phyloP scores from a whole-genome alignment of 2,329 filamentous ascomycete species.

The Hortaea sp. region DNA sequence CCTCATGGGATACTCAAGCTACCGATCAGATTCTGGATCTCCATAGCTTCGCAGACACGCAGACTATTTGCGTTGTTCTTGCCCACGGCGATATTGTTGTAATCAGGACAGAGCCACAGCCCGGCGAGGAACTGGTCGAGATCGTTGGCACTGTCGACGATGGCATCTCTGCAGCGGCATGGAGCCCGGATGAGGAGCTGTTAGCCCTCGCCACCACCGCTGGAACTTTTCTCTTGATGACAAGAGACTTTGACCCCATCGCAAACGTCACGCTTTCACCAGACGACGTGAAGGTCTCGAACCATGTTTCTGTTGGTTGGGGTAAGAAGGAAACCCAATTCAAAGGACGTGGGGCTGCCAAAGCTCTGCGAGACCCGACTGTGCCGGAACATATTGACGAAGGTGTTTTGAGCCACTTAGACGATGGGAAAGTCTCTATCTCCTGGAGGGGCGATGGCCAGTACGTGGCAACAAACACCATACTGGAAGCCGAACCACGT shows the following conservation, averaged over 20 bases:
- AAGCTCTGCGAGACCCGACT: constrained; percentile 81
- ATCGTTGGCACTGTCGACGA: constrained; percentile 91
- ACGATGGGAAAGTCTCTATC: constrained; percentile 62
- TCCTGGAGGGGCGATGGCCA: constrained; percentile 94
- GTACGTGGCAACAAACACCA: constrained; percentile 74
- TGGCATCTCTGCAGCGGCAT: constrained; percentile 78
- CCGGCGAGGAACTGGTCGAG: constrained; percentile 71
- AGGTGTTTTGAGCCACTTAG: constrained; percentile 62
- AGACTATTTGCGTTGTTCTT: constrained; percentile 70
- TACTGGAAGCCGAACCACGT: constrained; percentile 57
- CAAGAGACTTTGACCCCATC: constrained; percentile 75
- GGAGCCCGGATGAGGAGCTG: constrained; percentile 93
- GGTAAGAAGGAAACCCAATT: constrained; percentile 98
- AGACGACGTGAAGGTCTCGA: constrained; percentile 76
- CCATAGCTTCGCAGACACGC: constrained; percentile 75
- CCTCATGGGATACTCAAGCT: constrained; percentile 81
- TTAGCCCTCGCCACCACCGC: constrained; percentile 72
- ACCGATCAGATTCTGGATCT: constrained; percentile 71
- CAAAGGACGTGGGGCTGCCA: constrained; percentile 61
- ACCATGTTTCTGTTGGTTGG: constrained; percentile 92
- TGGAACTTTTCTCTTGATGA: constrained; percentile 82
- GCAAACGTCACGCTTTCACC: constrained; percentile 60
- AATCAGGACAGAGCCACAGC: constrained; percentile 60
- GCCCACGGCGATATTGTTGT: constrained; percentile 85
- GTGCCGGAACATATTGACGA: constrained; percentile 87